Evolutionary conservation across 2,329 filamentous ascomycete genomes (phyloP), one percentile per base, ranked within the genome.

Genomic region (Penicillium aurantiogriseum): DNA sequence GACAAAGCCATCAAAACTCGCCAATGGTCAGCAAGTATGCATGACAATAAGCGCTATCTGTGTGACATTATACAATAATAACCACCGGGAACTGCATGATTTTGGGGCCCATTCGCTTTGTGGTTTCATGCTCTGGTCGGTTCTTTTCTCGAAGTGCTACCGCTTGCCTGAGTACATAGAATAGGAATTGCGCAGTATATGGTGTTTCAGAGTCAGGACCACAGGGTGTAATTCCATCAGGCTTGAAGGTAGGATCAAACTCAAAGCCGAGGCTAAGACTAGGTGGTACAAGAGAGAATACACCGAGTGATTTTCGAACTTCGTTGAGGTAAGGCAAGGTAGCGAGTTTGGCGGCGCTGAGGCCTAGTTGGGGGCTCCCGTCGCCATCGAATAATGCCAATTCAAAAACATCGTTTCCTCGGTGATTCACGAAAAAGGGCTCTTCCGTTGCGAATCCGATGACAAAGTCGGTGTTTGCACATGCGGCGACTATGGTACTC

Each of bases 391-490:
- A 46, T 9, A 60, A 56, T 8, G 65, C 64, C 21, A 64, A 54
- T 11, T 71, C 64, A 17, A 71, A 63, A 10, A 75, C 57, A 42
- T 71, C 65, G 25, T 67, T 63, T 27, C 63, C 62, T 44, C 65
- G 67, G 31, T 70, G 71, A 11, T 71, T 63, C 23, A 68, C 58
- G 50, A 74, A 71, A 66, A 71, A 77, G 19, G 72, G 67, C 47
- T 76, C 74, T 39, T 64, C 68, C 31, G 67, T 71, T 19, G 71
- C 25, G 44, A 77, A 73, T 5, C 75, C 75, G 13, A 73, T 57
- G 17, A 77, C 74, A 56, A 77, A 77, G 55, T 77, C 74, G 40
- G 69, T 69, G 54, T 77, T 74, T 50, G 73, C 69, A 57, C 70
- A 71, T 42, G 73, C 75, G 17, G 73, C 71, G n/a, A 69, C 70